Conservation (phyloP, 805 yeast genomes). For the Lipomyces yamadae region DNA sequence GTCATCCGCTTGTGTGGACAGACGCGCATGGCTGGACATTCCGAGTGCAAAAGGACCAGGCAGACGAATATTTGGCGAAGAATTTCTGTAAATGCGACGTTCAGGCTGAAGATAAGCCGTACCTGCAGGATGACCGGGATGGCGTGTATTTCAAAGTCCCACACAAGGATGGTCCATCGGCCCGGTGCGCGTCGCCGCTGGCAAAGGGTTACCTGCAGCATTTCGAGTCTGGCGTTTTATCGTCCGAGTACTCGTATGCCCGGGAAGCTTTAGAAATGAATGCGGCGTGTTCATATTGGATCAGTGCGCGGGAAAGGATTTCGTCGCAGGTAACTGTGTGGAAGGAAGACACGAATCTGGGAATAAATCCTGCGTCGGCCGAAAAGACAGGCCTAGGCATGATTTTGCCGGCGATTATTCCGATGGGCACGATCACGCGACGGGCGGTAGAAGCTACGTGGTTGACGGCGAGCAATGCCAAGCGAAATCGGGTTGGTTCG, state of each 20-base stretch:
- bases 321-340: conserved; percentile 83
- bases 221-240: conserved; percentile 74
- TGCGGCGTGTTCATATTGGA: conserved; percentile 88
- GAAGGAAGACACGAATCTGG: conserved; percentile 43
- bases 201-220: conserved; percentile 73
- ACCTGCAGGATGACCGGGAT: conserved; percentile 43
- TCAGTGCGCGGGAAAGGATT: conserved; percentile 84
- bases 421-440: conserved; percentile 97
- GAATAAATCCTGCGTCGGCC: conserved; percentile 26
- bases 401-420: conserved; percentile 78
- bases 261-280: conserved; percentile 77
- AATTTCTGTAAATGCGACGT: conserved; percentile 46
- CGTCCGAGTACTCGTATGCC: conserved; percentile 75
- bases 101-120: conserved; percentile 31
- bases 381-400: conserved; percentile 57
- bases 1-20: conserved; percentile 79
- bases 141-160: conserved; percentile 70
- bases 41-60: conserved; percentile 52
- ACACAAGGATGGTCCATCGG: conserved; percentile 80
- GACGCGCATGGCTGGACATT: conserved; percentile 89
- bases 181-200: conserved; percentile 74
- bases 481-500: conserved; percentile 82
- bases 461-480: conserved; percentile 97
- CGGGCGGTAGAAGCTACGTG: conserved; percentile 97
- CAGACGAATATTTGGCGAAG: conserved; percentile 44